Percentiles rank a stretch among this genome's conserved stretches.
Conservation (phyloP, 106 monocot species). For the Iris macrosiphon region DNA sequence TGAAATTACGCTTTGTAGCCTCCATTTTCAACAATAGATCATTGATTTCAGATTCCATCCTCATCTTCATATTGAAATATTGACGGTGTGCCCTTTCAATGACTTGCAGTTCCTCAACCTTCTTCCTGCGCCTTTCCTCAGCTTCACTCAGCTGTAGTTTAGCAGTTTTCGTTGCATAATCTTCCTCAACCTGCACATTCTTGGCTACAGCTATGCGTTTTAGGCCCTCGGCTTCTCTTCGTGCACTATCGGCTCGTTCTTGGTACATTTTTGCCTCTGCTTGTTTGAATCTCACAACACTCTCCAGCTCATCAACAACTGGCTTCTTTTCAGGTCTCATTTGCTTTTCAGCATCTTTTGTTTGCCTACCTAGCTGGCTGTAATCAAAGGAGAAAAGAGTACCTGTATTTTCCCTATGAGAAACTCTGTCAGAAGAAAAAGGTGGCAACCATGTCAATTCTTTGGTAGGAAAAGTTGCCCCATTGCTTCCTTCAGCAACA, state of each 20-base stretch:
- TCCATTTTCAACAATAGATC: conserved; percentile 78
- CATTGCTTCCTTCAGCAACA: conserved; percentile 20
- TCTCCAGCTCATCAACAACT: conserved; percentile 72
- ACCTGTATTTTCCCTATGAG: conserved; percentile 12
- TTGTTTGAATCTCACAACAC: conserved; percentile 61
- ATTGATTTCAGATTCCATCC: conserved; percentile 68
- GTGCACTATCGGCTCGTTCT: conserved; percentile 64
- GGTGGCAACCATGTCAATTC: conserved; percentile 20
- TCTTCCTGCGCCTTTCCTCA: conserved; percentile 50
- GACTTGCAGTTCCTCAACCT: conserved; percentile 58
- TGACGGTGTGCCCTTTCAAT: conserved; percentile 49
- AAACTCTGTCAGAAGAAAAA: conserved; percentile 16
- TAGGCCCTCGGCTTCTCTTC: conserved; percentile 65
- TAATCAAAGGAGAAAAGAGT: conserved; percentile 8
- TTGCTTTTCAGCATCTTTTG: conserved; percentile 22
- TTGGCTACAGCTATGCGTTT: conserved; percentile 46
- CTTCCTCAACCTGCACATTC: conserved; percentile 59
- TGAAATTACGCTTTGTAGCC: conserved; percentile 46
- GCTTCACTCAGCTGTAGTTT: conserved; percentile 39
- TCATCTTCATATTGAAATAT: conserved; percentile 64
- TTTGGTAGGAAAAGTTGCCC: conserved; percentile 15
- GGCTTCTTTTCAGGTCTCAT: conserved; percentile 43
- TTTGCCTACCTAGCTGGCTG: conserved; percentile 9
- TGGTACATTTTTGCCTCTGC: conserved; percentile 90
- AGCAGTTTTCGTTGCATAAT: conserved; percentile 34